Conservation (phyloP, 2,329 filamentous ascomycete species). For the Pseudocercospora eumusae region DNA sequence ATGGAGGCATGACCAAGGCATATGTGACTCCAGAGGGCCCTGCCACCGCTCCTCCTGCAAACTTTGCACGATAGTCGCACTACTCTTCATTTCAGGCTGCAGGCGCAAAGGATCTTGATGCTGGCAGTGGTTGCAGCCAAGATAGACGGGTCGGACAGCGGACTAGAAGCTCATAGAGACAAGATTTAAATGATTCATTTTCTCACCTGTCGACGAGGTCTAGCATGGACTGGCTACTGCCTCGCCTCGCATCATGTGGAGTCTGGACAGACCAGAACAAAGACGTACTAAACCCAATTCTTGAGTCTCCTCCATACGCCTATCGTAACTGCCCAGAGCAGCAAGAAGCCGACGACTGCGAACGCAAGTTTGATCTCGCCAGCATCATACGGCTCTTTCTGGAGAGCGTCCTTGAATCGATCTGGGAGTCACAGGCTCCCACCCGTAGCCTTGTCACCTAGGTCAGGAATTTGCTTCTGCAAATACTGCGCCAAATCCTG, state of each 20-base stretch:
- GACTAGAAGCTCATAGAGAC: neutral
- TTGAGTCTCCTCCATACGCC: slow-evolving; percentile 27
- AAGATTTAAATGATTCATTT: neutral
- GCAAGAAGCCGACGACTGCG: slow-evolving; percentile 26
- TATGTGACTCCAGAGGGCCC: slow-evolving; percentile 69
- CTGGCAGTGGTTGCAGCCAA: neutral
- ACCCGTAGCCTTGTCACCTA: slow-evolving; percentile 41
- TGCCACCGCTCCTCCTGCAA: slow-evolving; percentile 52
- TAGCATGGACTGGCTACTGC: neutral
- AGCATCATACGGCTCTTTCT: slow-evolving; percentile 36
- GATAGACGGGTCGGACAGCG: neutral
- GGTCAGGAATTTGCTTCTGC: slow-evolving; percentile 53
- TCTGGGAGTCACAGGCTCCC: slow-evolving; percentile 35
- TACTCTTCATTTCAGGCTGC: neutral
- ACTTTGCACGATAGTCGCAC: slow-evolving; percentile 35
- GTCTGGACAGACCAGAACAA: neutral
- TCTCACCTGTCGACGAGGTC: neutral
- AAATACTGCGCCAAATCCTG: slow-evolving; percentile 74
- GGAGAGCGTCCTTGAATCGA: slow-evolving; percentile 17
- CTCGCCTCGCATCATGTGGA: neutral
- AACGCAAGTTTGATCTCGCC: slow-evolving; percentile 36
- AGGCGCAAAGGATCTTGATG: neutral
- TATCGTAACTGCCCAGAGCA: slow-evolving; percentile 34
- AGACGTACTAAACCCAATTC: slow-evolving; percentile 4
- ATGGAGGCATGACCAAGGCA: slow-evolving; percentile 92